Conservation (phyloP, 2,329 filamentous ascomycete genomes). For the Chaetomium sp. region DNA sequence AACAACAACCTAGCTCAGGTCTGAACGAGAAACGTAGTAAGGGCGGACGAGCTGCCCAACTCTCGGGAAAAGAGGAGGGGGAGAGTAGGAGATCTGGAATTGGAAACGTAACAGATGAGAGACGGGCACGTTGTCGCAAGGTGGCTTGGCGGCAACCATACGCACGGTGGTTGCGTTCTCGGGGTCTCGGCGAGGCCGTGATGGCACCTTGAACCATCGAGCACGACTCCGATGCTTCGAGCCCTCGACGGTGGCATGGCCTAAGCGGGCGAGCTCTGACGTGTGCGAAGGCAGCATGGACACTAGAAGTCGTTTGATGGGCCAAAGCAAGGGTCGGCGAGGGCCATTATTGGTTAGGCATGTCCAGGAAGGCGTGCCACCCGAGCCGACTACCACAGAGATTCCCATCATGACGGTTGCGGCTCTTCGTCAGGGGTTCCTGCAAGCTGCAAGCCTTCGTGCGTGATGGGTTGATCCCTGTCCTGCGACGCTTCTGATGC, state of each 20-base stretch:
- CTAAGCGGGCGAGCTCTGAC: slow-evolving; percentile 29
- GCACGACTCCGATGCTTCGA: slow-evolving; percentile 9
- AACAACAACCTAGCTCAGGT: slow-evolving; percentile 37
- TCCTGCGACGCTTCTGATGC: slow-evolving; percentile 54
- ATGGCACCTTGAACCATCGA: not conserved
- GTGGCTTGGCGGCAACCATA: slow-evolving; percentile 4
- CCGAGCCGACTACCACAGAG: slow-evolving; percentile 18
- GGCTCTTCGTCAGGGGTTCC: slow-evolving; percentile 33
- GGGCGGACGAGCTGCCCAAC: slow-evolving; percentile 27
- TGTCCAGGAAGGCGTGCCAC: slow-evolving; percentile 27
- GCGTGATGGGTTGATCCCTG: slow-evolving; percentile 41
- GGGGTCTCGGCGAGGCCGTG: slow-evolving; percentile 15
- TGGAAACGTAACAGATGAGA: slow-evolving; percentile 14
- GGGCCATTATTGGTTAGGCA: slow-evolving; percentile 36
- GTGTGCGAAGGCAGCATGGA: slow-evolving; percentile 34
- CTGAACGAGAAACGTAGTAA: slow-evolving; percentile 34
- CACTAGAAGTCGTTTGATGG: slow-evolving; percentile 41
- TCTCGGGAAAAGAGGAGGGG: slow-evolving; percentile 26
- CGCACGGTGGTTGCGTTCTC: not conserved
- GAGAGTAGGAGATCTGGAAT: slow-evolving; percentile 23
- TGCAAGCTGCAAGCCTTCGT: slow-evolving; percentile 23
- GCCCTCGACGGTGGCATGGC: slow-evolving; percentile 21
- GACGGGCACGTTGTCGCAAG: not conserved
- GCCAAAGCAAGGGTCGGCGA: slow-evolving; percentile 21
- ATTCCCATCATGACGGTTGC: slow-evolving; percentile 27